These are phyloP conservation scores for Gaillardinia entomophila DNA, from an alignment of 805 yeast genomes.

Conservation along the genomic window DNA sequence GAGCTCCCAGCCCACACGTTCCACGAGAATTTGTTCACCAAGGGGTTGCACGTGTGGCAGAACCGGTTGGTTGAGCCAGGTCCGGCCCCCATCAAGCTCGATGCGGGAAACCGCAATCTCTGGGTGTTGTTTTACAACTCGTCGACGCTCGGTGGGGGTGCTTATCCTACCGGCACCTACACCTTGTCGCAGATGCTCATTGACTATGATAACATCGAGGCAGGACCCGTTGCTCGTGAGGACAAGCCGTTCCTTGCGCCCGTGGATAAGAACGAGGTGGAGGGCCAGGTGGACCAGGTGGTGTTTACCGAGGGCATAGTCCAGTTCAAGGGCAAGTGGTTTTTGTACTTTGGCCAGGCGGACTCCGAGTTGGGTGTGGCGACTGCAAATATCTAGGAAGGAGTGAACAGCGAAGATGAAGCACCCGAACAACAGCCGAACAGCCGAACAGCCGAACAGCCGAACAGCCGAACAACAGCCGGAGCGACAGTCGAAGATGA, in stretches of 20 bases:
- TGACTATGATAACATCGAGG: constrained; percentile 28
- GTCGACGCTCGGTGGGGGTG: constrained; percentile 31
- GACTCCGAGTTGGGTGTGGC: constrained; percentile 40
- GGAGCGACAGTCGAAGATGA: too few species aligned
- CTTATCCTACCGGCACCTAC: constrained; percentile 24
- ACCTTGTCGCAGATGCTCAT: constrained; percentile 34
- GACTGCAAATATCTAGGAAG: too few species aligned
- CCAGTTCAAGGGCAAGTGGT: constrained; percentile 37
- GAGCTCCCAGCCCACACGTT: constrained; percentile 12
- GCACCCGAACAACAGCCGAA: too few species aligned
- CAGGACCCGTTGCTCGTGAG: constrained; percentile 33
- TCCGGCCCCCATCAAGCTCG: constrained; percentile 34
- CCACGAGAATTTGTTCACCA: constrained; percentile 17
- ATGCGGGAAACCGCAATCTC: constrained; percentile 20
- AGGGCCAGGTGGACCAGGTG: constrained; percentile 36
- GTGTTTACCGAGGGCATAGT: constrained; percentile 40
- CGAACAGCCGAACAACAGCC: too few species aligned
- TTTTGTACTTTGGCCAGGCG: constrained; percentile 37
- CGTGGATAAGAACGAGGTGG: constrained; percentile 24
- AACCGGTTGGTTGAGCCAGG: constrained; percentile 35
- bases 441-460: too few species aligned
- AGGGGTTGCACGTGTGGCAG: constrained; percentile 23
- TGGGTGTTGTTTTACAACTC: constrained; percentile 35
- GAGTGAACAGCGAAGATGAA: too few species aligned
- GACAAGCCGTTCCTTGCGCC: constrained; percentile 32